phyloP scores from a whole-genome alignment of 164 flowering plant species.

The Annona squamosa region DNA sequence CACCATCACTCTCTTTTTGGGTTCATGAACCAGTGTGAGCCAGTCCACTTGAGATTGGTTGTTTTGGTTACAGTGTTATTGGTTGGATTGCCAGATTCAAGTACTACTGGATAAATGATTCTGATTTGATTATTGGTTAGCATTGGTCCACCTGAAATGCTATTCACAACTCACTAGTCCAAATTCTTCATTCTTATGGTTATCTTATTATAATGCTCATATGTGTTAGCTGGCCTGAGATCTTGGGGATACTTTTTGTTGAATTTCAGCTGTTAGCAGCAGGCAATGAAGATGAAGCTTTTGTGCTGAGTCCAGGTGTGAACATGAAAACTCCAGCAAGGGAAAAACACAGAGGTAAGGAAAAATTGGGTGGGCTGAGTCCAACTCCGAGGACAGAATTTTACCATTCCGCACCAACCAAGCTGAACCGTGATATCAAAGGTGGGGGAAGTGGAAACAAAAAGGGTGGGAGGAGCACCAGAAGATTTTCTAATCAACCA shows the following conservation, averaged over 20 bases:
- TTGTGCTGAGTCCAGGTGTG: constrained; percentile 29
- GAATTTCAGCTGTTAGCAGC: constrained; percentile 61
- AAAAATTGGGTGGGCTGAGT: constrained; percentile 17
- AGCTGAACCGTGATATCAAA: constrained; percentile 12
- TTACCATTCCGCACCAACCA: constrained; percentile 19
- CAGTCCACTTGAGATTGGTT: not conserved
- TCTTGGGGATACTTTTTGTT: constrained; percentile 1
- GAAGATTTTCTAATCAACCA: constrained; percentile 51
- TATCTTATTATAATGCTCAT: not conserved
- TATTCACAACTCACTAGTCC: not conserved
- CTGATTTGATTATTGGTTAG: not conserved
- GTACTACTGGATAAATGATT: not conserved
- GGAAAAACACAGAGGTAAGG: constrained; percentile 14
- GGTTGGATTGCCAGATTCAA: not conserved
- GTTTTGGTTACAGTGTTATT: not conserved
- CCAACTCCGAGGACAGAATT: constrained; percentile 8
- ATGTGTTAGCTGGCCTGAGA: not conserved
- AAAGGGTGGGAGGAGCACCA: constrained; percentile 16
- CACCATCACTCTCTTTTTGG: not conserved
- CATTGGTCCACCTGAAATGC: not conserved
- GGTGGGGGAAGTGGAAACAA: constrained; percentile 26
- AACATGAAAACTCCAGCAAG: constrained; percentile 11
- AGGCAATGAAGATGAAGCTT: constrained; percentile 44
- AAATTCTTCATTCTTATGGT: not conserved
- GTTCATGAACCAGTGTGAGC: not conserved